Percentiles rank a stretch among this genome's conserved stretches.
phyloP scores from a whole-genome alignment of 2,329 filamentous ascomycete species.

The Bisporella sp. region DNA sequence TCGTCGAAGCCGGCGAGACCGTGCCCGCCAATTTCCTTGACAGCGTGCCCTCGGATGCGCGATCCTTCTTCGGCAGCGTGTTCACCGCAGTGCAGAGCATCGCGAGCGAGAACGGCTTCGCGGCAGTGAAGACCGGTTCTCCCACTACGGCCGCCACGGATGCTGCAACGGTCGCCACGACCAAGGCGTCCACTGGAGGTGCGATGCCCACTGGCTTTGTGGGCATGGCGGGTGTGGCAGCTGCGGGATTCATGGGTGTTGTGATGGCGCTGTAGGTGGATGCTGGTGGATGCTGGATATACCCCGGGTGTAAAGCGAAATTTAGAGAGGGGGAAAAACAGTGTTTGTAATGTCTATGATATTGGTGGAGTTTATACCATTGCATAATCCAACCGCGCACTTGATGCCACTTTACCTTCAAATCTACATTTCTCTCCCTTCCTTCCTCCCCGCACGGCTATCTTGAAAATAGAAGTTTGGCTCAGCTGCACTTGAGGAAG shows the following conservation, averaged over 20 bases:
- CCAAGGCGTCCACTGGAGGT: not conserved
- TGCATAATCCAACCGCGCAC: too few species aligned
- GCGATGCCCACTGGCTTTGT: not conserved
- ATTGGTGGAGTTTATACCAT: too few species aligned
- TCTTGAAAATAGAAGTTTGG: too few species aligned
- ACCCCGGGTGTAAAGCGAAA: too few species aligned
- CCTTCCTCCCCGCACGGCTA: too few species aligned
- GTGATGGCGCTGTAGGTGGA: slow-evolving; percentile 4
- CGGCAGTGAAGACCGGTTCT: not conserved
- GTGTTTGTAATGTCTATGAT: too few species aligned
- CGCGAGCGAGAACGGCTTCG: slow-evolving; percentile 1
- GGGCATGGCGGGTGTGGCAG: not conserved
- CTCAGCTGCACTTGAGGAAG: too few species aligned
- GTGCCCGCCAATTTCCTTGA: slow-evolving; percentile 1
- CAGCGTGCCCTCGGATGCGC: slow-evolving; percentile 5
- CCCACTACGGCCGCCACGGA: not conserved
- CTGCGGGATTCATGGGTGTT: slow-evolving; percentile 5
- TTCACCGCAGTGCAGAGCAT: slow-evolving; percentile 7
- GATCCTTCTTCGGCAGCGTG: slow-evolving; percentile 3
- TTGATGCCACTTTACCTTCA: too few species aligned
- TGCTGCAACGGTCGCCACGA: not conserved
- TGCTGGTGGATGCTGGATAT: too few species aligned
- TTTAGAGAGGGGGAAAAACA: too few species aligned
- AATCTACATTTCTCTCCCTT: too few species aligned
- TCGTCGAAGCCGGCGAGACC: not conserved